Percentiles rank a stretch among this genome's conserved stretches.
Evolutionary conservation across 345 rosid species (phyloP).

Genomic region (Corchorus capsularis): DNA sequence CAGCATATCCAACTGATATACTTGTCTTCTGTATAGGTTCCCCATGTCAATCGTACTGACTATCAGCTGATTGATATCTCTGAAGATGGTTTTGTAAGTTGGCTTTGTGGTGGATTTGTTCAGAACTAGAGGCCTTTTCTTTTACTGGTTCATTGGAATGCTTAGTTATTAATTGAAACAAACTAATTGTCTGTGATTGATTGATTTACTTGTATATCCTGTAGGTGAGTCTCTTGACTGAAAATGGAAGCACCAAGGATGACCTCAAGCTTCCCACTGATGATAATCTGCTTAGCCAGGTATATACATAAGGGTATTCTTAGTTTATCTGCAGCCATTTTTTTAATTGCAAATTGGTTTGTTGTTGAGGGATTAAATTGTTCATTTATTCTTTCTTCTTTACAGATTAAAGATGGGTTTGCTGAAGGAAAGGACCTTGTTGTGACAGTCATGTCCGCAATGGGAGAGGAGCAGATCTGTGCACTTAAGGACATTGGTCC

Average conservation of each 20-base stretch:
- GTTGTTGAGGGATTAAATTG: neutral
- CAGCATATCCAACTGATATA: neutral
- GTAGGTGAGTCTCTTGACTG: slow-evolving; percentile 74
- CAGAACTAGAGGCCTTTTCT: neutral
- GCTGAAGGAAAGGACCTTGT: slow-evolving; percentile 69
- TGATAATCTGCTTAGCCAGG: slow-evolving; percentile 64
- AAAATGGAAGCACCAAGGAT: slow-evolving; percentile 69
- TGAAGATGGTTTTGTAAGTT: slow-evolving; percentile 83
- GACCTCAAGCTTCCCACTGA: slow-evolving; percentile 79
- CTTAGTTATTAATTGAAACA: neutral
- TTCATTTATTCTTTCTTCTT: neutral
- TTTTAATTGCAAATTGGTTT: neutral
- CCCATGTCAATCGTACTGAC: slow-evolving; percentile 70
- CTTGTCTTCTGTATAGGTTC: slow-evolving; percentile 45
- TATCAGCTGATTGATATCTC: slow-evolving; percentile 77
- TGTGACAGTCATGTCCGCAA: slow-evolving; percentile 66
- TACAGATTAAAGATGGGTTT: slow-evolving; percentile 64
- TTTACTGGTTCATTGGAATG: neutral
- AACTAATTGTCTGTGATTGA: neutral
- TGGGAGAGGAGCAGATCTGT: slow-evolving; percentile 75
- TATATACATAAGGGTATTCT: neutral
- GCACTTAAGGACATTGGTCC: slow-evolving; percentile 73
- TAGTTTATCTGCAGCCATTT: no score
- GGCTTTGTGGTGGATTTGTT: neutral
- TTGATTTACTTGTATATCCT: neutral